A percentile compares a stretch with the other conserved stretches of the same genome.
phyloP scores from a whole-genome alignment of 2,329 filamentous ascomycete species.

The Trichophyton rubrum region DNA sequence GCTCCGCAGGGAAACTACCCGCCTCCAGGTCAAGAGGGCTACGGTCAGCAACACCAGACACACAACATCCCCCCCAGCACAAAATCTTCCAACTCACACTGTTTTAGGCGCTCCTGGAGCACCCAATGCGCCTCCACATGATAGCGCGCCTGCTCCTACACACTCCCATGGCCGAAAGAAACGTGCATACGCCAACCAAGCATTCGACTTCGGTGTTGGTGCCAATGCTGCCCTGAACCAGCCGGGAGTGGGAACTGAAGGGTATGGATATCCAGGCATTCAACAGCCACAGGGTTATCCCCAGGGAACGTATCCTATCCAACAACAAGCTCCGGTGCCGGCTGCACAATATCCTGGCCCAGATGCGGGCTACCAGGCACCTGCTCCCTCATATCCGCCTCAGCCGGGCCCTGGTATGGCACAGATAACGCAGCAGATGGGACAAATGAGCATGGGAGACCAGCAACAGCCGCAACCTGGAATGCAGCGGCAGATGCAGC shows the following conservation, averaged over 20 bases:
- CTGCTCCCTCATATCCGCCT: conserved; percentile 53
- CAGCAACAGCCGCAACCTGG: conserved; percentile 35
- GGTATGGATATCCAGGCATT: conserved; percentile 50
- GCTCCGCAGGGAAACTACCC: conserved; percentile 41
- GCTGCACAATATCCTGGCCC: conserved; percentile 16
- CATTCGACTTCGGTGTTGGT: conserved; percentile 82
- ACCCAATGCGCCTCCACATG: conserved; percentile 17
- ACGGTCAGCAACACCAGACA: conserved; percentile 30
- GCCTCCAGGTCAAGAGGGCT: conserved; percentile 37
- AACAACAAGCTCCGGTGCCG: conserved; percentile 30
- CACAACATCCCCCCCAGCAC: conserved; percentile 28
- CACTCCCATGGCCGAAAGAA: conserved; percentile 51
- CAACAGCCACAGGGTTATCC: conserved; percentile 35
- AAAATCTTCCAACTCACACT: conserved; percentile 21
- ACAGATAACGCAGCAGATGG: conserved; percentile 72
- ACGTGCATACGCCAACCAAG: conserved; percentile 84
- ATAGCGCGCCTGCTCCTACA: conserved; percentile 6
- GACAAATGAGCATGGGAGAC: conserved; percentile 57
- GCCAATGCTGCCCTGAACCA: conserved; percentile 57
- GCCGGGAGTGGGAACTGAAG: conserved; percentile 41
- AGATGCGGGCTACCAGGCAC: conserved; percentile 48
- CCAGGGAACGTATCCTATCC: conserved; percentile 30
- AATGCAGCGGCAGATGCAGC: conserved; percentile 33
- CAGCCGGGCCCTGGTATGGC: conserved; percentile 47
- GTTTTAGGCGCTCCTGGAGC: conserved; percentile 17